Evolutionary conservation across 352 stramenopile species (phyloP).

Genomic region (Phytophthora pseudosyringae): DNA sequence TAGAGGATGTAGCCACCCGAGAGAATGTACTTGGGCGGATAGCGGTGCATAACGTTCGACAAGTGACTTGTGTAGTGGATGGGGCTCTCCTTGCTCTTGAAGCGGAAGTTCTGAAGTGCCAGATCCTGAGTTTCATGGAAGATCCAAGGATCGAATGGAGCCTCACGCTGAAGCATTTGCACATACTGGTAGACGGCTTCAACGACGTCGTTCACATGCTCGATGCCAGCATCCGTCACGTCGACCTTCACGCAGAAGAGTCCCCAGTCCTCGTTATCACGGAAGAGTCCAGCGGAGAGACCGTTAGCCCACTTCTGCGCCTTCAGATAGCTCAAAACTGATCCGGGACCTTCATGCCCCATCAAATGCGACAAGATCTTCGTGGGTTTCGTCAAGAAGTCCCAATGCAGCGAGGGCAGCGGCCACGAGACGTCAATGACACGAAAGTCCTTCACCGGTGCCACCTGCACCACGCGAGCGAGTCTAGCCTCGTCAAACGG

Average conservation of each 20-base stretch:
- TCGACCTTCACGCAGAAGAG: constrained; percentile 78
- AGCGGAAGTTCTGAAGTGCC: constrained; percentile 65
- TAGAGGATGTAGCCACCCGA: constrained; percentile 69
- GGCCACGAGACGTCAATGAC: constrained; percentile 81
- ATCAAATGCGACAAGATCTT: constrained; percentile 93
- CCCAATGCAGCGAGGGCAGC: constrained; percentile 57
- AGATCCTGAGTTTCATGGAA: constrained; percentile 73
- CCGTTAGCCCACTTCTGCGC: constrained; percentile 76
- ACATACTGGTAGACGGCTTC: constrained; percentile 74
- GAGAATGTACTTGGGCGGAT: constrained; percentile 65
- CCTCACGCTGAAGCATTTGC: constrained; percentile 47
- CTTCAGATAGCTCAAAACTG: constrained; percentile 94
- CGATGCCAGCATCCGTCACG: constrained; percentile 68
- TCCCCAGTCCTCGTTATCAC: constrained; percentile 75
- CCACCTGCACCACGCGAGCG: constrained; percentile 57
- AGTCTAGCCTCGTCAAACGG: constrained; percentile 61
- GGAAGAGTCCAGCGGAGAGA: constrained; percentile 62
- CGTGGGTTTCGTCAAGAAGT: constrained; percentile 73
- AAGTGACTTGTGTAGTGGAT: constrained; percentile 77
- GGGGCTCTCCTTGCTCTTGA: constrained; percentile 82
- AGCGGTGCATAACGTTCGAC: constrained; percentile 72
- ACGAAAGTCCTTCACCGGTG: constrained; percentile 71
- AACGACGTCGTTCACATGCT: constrained; percentile 68
- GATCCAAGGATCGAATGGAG: constrained; percentile 65
- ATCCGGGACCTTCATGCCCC: constrained; percentile 94